Evolutionary conservation across 805 yeast species (phyloP), one percentile per base, ranked within the genome.

Genomic region (Candida morakotiae): DNA sequence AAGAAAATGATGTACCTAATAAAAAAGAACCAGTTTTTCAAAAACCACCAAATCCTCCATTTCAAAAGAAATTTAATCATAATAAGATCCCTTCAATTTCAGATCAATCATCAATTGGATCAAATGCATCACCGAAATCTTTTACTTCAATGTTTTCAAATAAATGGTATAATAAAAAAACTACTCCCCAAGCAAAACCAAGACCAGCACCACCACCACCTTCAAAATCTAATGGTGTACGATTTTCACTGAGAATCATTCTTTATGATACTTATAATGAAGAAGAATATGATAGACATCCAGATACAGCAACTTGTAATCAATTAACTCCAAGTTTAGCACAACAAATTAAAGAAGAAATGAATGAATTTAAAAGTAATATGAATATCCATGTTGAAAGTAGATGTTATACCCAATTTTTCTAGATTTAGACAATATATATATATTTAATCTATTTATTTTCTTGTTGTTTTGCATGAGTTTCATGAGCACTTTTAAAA

Each of bases 301-400:
- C 97, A 0, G 97, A 88, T 44, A 69, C 81, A 20, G 95, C 95
- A 3, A 88, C 97, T 2, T 91, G 97, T 62, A 87, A 89, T 59
- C 87, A 83, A 54, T 69, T 88, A 56, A 88, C 96, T 1, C 96
- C 97, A 5, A 69, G 73, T 40, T 62, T 88, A 54, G 96, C 97
- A 0, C 88, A 86, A 57, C 78, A 77, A 59, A 87, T 91, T 49
- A 83, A 81, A 60, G 84, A 82, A 26, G 98, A 91, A 59, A 67
- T 91, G 55, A 89, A 93, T 59, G 73, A 69, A 37, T 62, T 88
- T 53, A 89, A 87, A 63, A 65, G 79, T 16, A 77, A 75, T 43
- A 91, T 91, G 98, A 81, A 73, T 23, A 73, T 91, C 23, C 98
- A 91, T 56, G 83, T 78, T 35, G 77, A 73, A 15, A 86, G 96